A percentile compares a stretch with the other conserved stretches of the same genome.
phyloP scores from a whole-genome alignment of 768 basidiomycete species.

The Chiua virens region DNA sequence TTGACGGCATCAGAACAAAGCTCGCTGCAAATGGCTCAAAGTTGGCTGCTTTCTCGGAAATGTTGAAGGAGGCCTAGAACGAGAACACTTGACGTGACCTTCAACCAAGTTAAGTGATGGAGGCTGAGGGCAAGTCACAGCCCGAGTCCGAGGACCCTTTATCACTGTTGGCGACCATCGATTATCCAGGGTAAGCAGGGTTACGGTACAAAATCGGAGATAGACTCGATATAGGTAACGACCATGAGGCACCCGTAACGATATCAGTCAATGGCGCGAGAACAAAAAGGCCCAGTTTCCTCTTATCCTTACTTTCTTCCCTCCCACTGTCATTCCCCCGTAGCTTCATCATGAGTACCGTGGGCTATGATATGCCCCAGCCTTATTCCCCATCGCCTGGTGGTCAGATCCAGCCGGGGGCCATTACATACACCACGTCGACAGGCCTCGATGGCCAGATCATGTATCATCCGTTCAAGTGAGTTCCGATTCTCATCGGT shows the following conservation, averaged over 20 bases:
- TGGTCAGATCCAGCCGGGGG: constrained; percentile 59
- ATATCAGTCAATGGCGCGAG: constrained; percentile 11
- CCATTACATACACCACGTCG: constrained; percentile 72
- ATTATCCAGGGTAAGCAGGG: constrained; percentile 1
- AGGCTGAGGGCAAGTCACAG: too few species aligned
- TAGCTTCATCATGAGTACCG: constrained; percentile 17
- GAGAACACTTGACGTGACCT: too few species aligned
- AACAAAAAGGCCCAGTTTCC: constrained; percentile 20
- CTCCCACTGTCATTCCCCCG: constrained; percentile 10
- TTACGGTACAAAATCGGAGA: constrained; percentile 25
- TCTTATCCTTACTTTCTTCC: constrained; percentile 9
- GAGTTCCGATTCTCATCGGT: constrained; percentile 22
- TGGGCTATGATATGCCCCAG: constrained; percentile 29
- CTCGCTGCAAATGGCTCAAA: too few species aligned
- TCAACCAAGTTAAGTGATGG: too few species aligned
- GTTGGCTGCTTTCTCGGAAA: too few species aligned
- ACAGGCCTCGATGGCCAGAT: constrained; percentile 59
- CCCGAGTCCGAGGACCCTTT: too few species aligned
- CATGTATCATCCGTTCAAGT: constrained; percentile 77
- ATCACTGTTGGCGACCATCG: background rate
- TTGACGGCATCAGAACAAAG: background rate
- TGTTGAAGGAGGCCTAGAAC: too few species aligned
- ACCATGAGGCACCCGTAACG: constrained; percentile 27
- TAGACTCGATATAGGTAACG: constrained; percentile 32
- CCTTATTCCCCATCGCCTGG: constrained; percentile 31